A percentile compares a stretch with the other conserved stretches of the same genome.
phyloP scores from a whole-genome alignment of 768 basidiomycete species.

The Tulasnella sp. region DNA sequence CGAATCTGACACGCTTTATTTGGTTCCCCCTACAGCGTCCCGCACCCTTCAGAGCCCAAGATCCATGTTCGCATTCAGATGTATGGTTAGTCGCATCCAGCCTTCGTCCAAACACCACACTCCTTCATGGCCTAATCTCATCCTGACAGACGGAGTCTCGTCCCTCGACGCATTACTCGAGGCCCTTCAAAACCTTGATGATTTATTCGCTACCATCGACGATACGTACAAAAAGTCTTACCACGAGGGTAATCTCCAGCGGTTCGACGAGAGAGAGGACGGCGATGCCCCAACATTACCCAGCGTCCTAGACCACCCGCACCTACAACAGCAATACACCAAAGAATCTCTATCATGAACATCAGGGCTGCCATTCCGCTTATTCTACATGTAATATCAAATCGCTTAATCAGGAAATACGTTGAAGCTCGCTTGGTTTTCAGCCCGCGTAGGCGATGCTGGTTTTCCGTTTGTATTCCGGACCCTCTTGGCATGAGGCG shows the following conservation, averaged over 20 bases:
- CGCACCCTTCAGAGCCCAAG: slow-evolving; percentile 94
- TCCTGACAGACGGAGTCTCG: slow-evolving; percentile 61
- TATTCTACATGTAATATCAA: neutral
- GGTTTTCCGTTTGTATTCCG: neutral
- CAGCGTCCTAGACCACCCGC: neutral
- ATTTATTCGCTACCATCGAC: slow-evolving; percentile 59
- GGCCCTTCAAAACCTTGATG: slow-evolving; percentile 68
- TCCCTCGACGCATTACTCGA: slow-evolving; percentile 68
- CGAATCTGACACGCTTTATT: neutral
- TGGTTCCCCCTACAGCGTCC: slow-evolving; percentile 43
- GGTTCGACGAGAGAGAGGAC: slow-evolving; percentile 46
- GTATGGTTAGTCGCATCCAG: slow-evolving; percentile 61
- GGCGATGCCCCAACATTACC: slow-evolving; percentile 1
- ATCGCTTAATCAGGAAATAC: neutral
- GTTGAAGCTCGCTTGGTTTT: neutral
- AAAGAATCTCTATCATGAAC: neutral
- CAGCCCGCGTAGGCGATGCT: neutral
- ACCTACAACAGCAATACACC: neutral
- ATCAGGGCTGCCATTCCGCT: neutral
- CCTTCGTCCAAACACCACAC: neutral
- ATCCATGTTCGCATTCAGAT: slow-evolving; percentile 99
- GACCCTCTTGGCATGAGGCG: neutral
- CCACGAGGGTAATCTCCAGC: slow-evolving; percentile 40
- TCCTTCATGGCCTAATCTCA: neutral
- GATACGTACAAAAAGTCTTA: slow-evolving; percentile 55